Evolutionary conservation across 306 rosid species (phyloP).

Genomic region (Cercis canadensis): DNA sequence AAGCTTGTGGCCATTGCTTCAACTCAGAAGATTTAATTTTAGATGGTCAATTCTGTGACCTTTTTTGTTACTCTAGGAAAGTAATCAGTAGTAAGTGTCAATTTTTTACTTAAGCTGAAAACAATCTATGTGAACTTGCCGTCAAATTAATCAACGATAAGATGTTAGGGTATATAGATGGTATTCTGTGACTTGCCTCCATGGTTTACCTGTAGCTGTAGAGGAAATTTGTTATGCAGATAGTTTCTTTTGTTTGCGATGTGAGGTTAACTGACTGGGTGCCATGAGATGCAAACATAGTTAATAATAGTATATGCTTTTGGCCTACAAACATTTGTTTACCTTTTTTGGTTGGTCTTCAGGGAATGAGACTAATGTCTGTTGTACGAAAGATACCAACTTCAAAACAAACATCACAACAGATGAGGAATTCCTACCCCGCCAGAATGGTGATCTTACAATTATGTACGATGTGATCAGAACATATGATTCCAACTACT

Average conservation of each 20-base stretch:
- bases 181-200: background rate
- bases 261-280: background rate
- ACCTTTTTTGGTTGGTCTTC: slow-evolving; percentile 26
- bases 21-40: background rate
- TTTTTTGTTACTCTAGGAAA: background rate
- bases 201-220: background rate
- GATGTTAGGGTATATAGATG: background rate
- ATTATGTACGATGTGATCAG: slow-evolving; percentile 87
- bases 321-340: background rate
- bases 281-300: background rate
- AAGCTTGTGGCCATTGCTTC: background rate
- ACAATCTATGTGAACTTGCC: background rate
- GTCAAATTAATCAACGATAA: background rate
- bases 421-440: slow-evolving; percentile 64
- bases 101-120: background rate
- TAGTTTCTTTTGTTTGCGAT: background rate
- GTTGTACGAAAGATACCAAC: slow-evolving; percentile 64
- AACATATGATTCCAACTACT: slow-evolving; percentile 68
- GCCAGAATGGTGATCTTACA: slow-evolving; percentile 85
- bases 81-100: too few relatives aligned
- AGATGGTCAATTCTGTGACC: background rate
- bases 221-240: background rate
- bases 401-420: slow-evolving; percentile 63
- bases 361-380: slow-evolving; percentile 72
- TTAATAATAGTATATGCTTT: background rate